Evolutionary conservation across 2,329 filamentous ascomycete species (phyloP), one percentile per base, ranked within the genome.

Genomic region (Chaetomiaceae sp.): DNA sequence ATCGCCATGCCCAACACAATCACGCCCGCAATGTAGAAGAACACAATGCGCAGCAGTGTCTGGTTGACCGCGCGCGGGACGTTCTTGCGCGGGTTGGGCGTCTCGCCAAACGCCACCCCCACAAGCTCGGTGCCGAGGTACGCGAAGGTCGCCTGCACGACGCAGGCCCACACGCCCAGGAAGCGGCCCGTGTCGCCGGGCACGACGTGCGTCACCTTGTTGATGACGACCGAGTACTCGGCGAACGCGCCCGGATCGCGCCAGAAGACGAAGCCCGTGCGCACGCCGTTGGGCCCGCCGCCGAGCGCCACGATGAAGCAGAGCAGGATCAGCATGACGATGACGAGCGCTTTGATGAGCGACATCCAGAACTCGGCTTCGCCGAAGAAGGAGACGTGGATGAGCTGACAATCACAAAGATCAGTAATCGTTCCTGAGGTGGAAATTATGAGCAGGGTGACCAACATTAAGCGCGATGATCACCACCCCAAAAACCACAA

Each of bases 1-100:
- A 86, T 77, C 11, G 83, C 69, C 68, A 84, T 83, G 47, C 83
- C 83, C 6, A 86, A 66, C 36, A 85, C 72, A 36, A 86, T 68
- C 14, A 86, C 79, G 7, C 76, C 79, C 22, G 81, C 62, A 47
- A 82, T 71, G 65, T 86, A 86, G 68, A 86, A 86, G 63, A 84
- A 71, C 50, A 83, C 62, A 58, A 86, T 86, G 17, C 83, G 81
- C 65, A 76, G 81, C 62, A 86, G 83, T 32, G 81, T 85, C 45
- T 84, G 72, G 57, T 78, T 81, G 64, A 85, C 83, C 20, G 82
- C 83, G 36, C 76, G 71, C 2, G 82, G 82, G 47, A 86, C 81
- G 39, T 78, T 83, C 61, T 75, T 75, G 54, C 80, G 74, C 2
- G 82, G 82, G 62, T 85, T 83, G 57, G 83, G 78, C 0, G 81